Evolutionary conservation across 2,329 filamentous ascomycete genomes (phyloP), one percentile per base, ranked within the genome.

Genomic region (Fusarium sambucinum): DNA sequence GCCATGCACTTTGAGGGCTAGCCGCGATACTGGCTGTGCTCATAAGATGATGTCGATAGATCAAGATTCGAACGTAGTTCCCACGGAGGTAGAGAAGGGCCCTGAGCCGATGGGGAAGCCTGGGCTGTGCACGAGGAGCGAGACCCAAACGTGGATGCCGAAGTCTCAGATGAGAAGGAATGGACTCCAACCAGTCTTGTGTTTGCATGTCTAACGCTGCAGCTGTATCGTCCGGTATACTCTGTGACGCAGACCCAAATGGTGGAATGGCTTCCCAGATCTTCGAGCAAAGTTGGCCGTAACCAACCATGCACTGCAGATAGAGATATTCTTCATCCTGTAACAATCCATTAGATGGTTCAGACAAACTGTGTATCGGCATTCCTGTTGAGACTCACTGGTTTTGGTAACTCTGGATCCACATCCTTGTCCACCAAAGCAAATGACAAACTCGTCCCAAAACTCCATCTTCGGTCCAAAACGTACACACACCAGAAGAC

Each of bases 401-500:
- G 81, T 52, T 84, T 79, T 0, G 82, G 82, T 2, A 85, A 67
- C 37, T 81, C 79, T 1, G 82, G 81, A 50, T 86, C 84, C 60
- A 86, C 82, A 48, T 85, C 84, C 0, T 79, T 78, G 54, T 85
- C 83, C 13, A 82, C 77, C 6, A 86, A 77, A 0, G 80, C 80
- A 66, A 85, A 85, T 0, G 83, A 83, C 21, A 85, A 69, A 14
- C 83, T 83, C 0, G 83, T 85, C 3, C 83, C 83, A 33, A 86
- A 84, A 12, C 82, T 84, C 81, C 83, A 86, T 23, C 84, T 80
- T 1, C 83, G 80, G 50, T 86, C 84, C 1, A 86, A 78, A 0
- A 84, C 80, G 55, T 85, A 86, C 19, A 85, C 81, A 30, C 80
- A 83, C 83, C 84, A 86, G 61, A 85, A 86, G 0, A 85, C 77